Evolutionary conservation across 257 asterid genomes (phyloP).

Genomic region (Fraxinus americana): DNA sequence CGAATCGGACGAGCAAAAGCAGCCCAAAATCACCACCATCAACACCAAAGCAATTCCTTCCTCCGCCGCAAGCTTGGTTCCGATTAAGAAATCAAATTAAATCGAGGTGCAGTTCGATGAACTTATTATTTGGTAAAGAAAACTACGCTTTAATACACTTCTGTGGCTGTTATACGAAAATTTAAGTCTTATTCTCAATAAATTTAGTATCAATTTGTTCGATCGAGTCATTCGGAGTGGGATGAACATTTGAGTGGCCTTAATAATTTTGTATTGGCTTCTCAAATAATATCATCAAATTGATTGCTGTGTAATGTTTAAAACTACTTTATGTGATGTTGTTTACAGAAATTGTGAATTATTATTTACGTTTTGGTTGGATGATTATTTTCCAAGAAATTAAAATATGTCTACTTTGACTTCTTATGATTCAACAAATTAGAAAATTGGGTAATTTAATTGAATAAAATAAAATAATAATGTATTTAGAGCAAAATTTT

Average conservation of each 20-base stretch:
- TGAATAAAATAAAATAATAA: neutral
- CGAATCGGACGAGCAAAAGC: constrained; percentile 14
- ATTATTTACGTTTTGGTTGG: neutral
- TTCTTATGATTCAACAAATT: neutral
- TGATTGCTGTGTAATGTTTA: neutral
- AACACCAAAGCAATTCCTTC: constrained; percentile 1
- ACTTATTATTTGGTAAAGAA: neutral
- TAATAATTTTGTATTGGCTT: neutral
- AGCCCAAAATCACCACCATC: neutral
- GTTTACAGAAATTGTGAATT: neutral
- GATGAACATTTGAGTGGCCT: neutral
- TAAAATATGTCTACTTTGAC: too few relatives aligned
- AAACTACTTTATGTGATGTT: neutral
- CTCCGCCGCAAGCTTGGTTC: neutral
- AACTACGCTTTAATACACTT: neutral
- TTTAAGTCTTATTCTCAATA: neutral
- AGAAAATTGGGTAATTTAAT: neutral
- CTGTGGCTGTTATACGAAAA: neutral
- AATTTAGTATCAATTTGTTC: neutral
- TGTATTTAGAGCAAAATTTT: neutral
- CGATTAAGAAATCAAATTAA: neutral
- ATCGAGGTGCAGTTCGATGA: neutral
- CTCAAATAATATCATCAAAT: neutral
- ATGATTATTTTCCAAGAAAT: neutral
- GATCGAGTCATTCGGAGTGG: neutral